Evolutionary conservation across 129 eudicot species (phyloP), one percentile per base, ranked within the genome.

Genomic region (Lactuca saligna): DNA sequence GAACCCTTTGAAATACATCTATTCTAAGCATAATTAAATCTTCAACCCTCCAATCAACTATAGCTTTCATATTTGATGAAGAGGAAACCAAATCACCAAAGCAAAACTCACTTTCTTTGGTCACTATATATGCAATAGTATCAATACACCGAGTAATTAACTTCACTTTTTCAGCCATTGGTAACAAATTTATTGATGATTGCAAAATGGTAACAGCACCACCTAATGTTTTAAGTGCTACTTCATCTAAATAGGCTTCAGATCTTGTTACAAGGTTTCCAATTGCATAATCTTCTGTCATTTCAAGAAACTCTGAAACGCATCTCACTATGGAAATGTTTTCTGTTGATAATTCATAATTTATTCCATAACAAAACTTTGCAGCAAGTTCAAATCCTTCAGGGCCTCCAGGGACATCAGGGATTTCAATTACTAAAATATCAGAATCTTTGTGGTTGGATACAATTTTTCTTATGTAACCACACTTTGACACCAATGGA

Each of bases 21-120:
- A 94, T 85, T 65, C 96, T 78, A 13, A 94, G 84, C 42, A 82
- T 78, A 48, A 83, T 78, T 55, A 94, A 70, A 84, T 94, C 99
- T 68, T 94, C 99, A 41, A 96, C 99, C 99, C 99, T 89, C 99
- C 99, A 94, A 74, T 94, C 96, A 38, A 87, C 87, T 3, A 85
- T 71, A 56, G 82, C 84, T 65, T 81, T 89, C 6, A 77, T 68
- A 49, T 77, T 69, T 35, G 83, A 73, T 12, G 80, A 58, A 15
- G 75, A 70, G 7, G 74, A 61, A 58, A 78, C 73, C 49, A 83
- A 74, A n/a, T 17, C 54, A 15, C 83, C 80, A 12, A 69, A 32
- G 20, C 20, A 20, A 20, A 20, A 20, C 20, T 20, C 20, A 20
- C 20, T 20, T 38, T 94, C 93, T 74, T 82, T 94, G 33, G 87